Conservation (phyloP, 208 protist genomes). For the Endotrypanum monterogeii region DNA sequence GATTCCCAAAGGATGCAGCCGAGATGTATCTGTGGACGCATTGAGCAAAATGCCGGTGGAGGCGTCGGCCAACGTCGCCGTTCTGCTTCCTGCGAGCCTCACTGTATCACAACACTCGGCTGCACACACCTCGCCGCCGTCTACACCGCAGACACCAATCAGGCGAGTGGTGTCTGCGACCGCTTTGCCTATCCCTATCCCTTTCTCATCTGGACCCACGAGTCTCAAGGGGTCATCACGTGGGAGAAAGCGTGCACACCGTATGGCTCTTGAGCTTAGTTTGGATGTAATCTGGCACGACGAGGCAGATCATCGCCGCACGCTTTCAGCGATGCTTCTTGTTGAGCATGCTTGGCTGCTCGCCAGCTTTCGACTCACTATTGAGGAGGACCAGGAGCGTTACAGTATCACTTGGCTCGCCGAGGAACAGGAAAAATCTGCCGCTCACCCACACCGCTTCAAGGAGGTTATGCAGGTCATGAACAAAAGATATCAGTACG, state of each 20-base stretch:
- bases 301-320: constrained; percentile 37
- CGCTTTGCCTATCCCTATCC: not conserved
- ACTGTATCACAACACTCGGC: not conserved
- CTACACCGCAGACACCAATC: not conserved
- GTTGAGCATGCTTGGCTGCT: constrained; percentile 72
- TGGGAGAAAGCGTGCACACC: constrained; percentile 8
- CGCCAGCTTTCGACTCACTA: constrained; percentile 47
- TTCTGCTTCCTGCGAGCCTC: not conserved
- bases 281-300: constrained; percentile 31
- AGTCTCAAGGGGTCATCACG: not conserved
- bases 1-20: constrained; percentile 19
- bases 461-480: constrained; percentile 46
- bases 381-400: constrained; percentile 76
- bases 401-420: constrained; percentile 79
- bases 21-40: not conserved
- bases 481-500: constrained; percentile 68
- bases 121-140: not conserved
- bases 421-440: constrained; percentile 76
- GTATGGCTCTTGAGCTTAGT: constrained; percentile 24
- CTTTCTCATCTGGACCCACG: not conserved
- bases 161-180: not conserved
- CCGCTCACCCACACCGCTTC: constrained; percentile 80
- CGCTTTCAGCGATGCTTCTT: constrained; percentile 34
- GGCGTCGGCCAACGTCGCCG: not conserved
- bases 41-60: not conserved